Percentiles rank a stretch among this genome's conserved stretches.
phyloP scores from a whole-genome alignment of 2,329 filamentous ascomycete species.

The Diaporthe ilicicola region DNA sequence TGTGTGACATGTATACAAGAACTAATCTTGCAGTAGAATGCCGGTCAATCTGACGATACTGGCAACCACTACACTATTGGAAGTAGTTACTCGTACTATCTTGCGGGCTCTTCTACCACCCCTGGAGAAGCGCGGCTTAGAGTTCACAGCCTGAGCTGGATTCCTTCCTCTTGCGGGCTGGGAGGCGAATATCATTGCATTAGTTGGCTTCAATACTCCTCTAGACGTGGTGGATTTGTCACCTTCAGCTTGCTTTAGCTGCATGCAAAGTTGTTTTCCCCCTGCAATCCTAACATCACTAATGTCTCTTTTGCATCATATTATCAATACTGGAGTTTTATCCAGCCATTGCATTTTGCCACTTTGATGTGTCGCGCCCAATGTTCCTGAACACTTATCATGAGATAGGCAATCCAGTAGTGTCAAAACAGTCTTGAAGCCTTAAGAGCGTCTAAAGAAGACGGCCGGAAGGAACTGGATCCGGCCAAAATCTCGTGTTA shows the following conservation, averaged over 20 bases:
- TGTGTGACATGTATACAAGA: neutral
- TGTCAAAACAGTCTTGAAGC: neutral
- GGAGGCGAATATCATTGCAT: neutral
- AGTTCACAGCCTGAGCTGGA: neutral
- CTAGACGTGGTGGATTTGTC: neutral
- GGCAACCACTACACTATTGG: conserved; percentile 29
- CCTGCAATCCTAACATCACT: neutral
- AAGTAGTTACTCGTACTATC: conserved; percentile 32
- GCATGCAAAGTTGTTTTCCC: neutral
- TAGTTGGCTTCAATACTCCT: neutral
- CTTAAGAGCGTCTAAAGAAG: neutral
- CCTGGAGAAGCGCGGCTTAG: neutral
- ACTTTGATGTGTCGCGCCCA: neutral
- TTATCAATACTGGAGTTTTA: neutral
- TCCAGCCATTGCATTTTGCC: neutral
- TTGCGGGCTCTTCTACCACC: conserved; percentile 9
- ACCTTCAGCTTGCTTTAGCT: conserved; percentile 2
- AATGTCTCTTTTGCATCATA: neutral
- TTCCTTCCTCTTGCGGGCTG: neutral
- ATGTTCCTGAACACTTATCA: neutral
- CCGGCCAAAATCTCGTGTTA: neutral
- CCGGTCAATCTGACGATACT: conserved; percentile 27
- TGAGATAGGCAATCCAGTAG: neutral
- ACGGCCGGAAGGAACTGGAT: neutral
- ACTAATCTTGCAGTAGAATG: conserved; percentile 27